A percentile compares a stretch with the other conserved stretches of the same genome.
phyloP scores from a whole-genome alignment of 2,329 filamentous ascomycete species.

The Fusarium sp. region DNA sequence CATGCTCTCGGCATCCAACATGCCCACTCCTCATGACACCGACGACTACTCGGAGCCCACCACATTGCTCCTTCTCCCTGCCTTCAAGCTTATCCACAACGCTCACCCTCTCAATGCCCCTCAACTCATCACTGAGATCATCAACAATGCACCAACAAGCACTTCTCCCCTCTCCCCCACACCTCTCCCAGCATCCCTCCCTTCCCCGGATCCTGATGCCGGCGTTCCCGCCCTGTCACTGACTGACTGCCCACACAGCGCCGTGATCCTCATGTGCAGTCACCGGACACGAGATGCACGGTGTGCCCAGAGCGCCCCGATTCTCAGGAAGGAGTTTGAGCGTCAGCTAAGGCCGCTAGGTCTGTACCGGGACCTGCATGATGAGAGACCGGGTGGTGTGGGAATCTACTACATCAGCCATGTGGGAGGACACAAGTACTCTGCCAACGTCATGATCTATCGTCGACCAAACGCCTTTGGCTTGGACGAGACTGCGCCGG shows the following conservation, averaged over 20 bases:
- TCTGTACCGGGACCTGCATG: conserved; percentile 86
- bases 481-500: conserved; percentile 55
- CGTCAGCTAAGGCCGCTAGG: conserved; percentile 87
- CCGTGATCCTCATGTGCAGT: conserved; percentile 92
- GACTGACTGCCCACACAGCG: conserved; percentile 79
- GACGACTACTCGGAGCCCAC: conserved; percentile 77
- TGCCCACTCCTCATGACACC: conserved; percentile 79
- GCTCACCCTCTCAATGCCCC: conserved; percentile 82
- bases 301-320: conserved; percentile 92
- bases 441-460: conserved; percentile 94
- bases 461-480: conserved; percentile 72
- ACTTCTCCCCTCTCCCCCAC: conserved; percentile 68
- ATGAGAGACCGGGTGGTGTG: conserved; percentile 90
- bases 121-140: conserved; percentile 75
- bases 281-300: conserved; percentile 94
- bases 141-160: conserved; percentile 81
- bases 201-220: conserved; percentile 44
- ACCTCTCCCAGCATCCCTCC: conserved; percentile 52
- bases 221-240: conserved; percentile 50
- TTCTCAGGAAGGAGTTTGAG: conserved; percentile 90
- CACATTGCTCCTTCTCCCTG: conserved; percentile 84
- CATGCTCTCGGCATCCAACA: conserved; percentile 93
- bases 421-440: conserved; percentile 96
- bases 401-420: conserved; percentile 98
- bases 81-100: conserved; percentile 85